These are phyloP conservation scores for Trifolium subterraneum DNA, from an alignment of 306 rosid genomes.

Conservation along the genomic window DNA sequence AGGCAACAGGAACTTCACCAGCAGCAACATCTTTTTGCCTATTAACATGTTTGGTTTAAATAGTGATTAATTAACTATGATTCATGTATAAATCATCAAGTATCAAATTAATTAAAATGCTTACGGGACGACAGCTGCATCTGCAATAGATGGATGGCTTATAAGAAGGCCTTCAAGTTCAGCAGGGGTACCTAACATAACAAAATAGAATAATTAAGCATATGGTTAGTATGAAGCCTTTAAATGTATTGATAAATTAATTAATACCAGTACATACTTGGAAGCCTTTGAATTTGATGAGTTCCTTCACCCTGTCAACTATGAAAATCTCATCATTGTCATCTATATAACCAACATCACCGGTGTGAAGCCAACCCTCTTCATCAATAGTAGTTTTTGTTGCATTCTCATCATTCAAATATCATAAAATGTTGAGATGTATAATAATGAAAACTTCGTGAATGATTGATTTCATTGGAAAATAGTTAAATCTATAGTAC, in stretches of 20 bases:
- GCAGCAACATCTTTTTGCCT: slow-evolving; percentile 84
- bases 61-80: background rate
- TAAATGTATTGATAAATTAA: background rate
- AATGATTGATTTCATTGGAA: too few relatives aligned
- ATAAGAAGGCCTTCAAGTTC: slow-evolving; percentile 88
- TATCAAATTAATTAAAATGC: slow-evolving; percentile 37
- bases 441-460: too few relatives aligned
- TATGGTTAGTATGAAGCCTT: background rate
- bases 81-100: background rate
- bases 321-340: slow-evolving; percentile 82
- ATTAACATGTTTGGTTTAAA: slow-evolving; percentile 8
- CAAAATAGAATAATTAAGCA: background rate
- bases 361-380: slow-evolving; percentile 92
- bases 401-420: slow-evolving; percentile 66
- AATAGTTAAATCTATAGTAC: background rate
- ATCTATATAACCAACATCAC: slow-evolving; percentile 85
- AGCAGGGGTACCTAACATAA: slow-evolving; percentile 83
- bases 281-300: slow-evolving; percentile 93
- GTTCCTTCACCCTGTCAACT: slow-evolving; percentile 85
- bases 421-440: slow-evolving; percentile 50
- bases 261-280: slow-evolving; percentile 53
- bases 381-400: slow-evolving; percentile 69
- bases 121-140: slow-evolving; percentile 96
- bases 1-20: slow-evolving; percentile 95
- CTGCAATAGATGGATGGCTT: slow-evolving; percentile 80